phyloP scores from a whole-genome alignment of 2,329 filamentous ascomycete species.

The Alternaria burnsii region DNA sequence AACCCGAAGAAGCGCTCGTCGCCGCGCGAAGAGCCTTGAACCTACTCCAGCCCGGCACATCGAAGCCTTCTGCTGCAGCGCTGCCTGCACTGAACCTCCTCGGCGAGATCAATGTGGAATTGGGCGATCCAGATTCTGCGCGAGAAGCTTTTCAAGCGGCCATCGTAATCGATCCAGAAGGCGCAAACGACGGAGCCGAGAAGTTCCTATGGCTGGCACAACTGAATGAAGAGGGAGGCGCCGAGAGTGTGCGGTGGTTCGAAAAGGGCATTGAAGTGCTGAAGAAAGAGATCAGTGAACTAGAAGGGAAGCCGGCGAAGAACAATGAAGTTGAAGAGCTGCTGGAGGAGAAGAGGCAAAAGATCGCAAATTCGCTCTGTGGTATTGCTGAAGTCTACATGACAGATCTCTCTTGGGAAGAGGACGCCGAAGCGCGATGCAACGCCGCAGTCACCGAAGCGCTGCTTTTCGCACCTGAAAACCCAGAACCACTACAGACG shows the following conservation, averaged over 20 bases:
- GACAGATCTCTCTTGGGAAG: constrained; percentile 94
- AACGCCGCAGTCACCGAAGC: constrained; percentile 91
- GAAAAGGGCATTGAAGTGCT: constrained; percentile 75
- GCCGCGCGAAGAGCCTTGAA: constrained; percentile 63
- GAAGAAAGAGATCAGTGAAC: constrained; percentile 71
- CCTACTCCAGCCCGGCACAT: constrained; percentile 52
- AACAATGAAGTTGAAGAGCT: constrained; percentile 45
- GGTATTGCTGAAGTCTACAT: constrained; percentile 97
- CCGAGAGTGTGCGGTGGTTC: constrained; percentile 68
- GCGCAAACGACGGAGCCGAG: constrained; percentile 84
- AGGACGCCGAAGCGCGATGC: constrained; percentile 87
- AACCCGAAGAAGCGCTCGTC: constrained; percentile 65
- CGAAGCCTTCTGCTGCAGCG: constrained; percentile 55
- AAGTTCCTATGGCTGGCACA: constrained; percentile 97
- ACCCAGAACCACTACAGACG: constrained; percentile 92
- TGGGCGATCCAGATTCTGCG: constrained; percentile 81
- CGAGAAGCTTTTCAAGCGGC: constrained; percentile 76
- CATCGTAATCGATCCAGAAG: constrained; percentile 78
- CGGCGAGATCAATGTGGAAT: constrained; percentile 82
- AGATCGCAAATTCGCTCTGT: constrained; percentile 90
- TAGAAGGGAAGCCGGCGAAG: constrained; percentile 60
- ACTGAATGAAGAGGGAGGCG: constrained; percentile 72
- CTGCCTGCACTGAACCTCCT: constrained; percentile 77
- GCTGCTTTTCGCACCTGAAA: constrained; percentile 80
- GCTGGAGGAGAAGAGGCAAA: constrained; percentile 75